Percentiles rank a stretch among this genome's conserved stretches.
Evolutionary conservation across 805 yeast genomes (phyloP).

Genomic region (Wickerhamiella australiensis): DNA sequence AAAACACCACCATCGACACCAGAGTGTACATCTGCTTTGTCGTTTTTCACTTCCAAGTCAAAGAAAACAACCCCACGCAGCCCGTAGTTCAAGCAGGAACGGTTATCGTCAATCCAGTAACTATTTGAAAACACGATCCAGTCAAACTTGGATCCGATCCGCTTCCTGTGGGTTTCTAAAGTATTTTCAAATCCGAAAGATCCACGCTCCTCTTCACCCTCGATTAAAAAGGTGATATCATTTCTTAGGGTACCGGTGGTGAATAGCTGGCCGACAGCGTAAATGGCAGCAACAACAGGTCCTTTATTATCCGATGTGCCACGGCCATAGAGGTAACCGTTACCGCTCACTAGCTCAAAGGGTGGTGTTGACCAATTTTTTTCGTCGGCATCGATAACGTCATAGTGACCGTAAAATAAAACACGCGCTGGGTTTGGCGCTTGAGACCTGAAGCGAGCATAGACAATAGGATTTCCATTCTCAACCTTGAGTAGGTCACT

Average conservation of each 20-base stretch:
- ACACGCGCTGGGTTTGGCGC: conserved; percentile 34
- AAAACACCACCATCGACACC: conserved; percentile 93
- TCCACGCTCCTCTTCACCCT: conserved; percentile 95
- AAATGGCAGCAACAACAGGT: conserved; percentile 75
- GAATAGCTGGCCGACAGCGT: conserved; percentile 65
- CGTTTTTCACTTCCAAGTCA: conserved; percentile 55
- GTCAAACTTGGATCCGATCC: conserved; percentile 59
- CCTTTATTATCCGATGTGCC: conserved; percentile 96
- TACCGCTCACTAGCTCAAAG: conserved; percentile 55
- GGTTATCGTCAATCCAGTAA: conserved; percentile 81
- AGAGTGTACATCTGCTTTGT: conserved; percentile 80
- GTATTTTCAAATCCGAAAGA: conserved; percentile 71
- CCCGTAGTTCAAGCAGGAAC: conserved; percentile 91
- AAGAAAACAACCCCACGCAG: conserved; percentile 83
- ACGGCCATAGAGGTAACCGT: conserved; percentile 81
- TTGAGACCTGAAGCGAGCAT: conserved; percentile 48
- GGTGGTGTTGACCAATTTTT: conserved; percentile 71
- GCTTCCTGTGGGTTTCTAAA: conserved; percentile 34
- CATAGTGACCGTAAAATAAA: conserved; percentile 93
- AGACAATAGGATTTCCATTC: conserved; percentile 76
- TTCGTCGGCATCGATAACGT: conserved; percentile 69
- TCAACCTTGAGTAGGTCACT: conserved; percentile 60
- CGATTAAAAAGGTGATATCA: conserved; percentile 74
- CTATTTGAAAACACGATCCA: conserved; percentile 86
- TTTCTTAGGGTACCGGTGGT: conserved; percentile 41